Percentiles rank a stretch among this genome's conserved stretches.
These are phyloP conservation scores for Avena eriantha DNA, from an alignment of 176 grass and related monocot species.

Conservation along the genomic window DNA sequence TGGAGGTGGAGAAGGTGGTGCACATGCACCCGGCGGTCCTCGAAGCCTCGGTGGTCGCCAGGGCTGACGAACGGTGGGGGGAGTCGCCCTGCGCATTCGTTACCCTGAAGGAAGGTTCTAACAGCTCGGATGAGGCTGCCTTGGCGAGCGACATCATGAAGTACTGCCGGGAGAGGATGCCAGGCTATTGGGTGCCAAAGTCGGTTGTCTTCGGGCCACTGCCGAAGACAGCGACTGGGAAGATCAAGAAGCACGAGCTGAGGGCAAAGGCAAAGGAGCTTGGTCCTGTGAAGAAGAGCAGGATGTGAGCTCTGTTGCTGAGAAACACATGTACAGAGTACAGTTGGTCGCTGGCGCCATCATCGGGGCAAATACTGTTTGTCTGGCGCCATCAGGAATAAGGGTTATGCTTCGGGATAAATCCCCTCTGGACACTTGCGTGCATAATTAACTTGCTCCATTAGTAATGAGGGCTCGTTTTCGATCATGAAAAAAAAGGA, in stretches of 20 bases:
- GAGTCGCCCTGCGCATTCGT: conserved; percentile 93
- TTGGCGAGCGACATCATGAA: conserved; percentile 68
- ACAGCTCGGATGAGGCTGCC: conserved; percentile 51
- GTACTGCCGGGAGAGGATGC: conserved; percentile 84
- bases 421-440: background rate
- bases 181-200: conserved; percentile 83
- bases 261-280: conserved; percentile 78
- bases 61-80: conserved; percentile 85
- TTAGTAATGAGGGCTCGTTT: background rate
- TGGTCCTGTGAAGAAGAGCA: conserved; percentile 82
- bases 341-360: background rate
- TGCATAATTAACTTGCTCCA: background rate
- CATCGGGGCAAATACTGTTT: no score
- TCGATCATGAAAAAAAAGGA: background rate
- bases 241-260: conserved; percentile 90
- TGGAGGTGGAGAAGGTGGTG: conserved; percentile 91
- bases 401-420: background rate
- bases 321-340: background rate
- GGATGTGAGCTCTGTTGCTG: conserved; percentile 51
- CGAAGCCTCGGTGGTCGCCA: conserved; percentile 75
- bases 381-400: background rate
- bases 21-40: conserved; percentile 75
- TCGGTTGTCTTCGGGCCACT: conserved; percentile 82
- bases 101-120: conserved; percentile 59
- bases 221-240: conserved; percentile 89